phyloP scores from a whole-genome alignment of 2,329 filamentous ascomycete species.

The Fusarium xyrophilum region DNA sequence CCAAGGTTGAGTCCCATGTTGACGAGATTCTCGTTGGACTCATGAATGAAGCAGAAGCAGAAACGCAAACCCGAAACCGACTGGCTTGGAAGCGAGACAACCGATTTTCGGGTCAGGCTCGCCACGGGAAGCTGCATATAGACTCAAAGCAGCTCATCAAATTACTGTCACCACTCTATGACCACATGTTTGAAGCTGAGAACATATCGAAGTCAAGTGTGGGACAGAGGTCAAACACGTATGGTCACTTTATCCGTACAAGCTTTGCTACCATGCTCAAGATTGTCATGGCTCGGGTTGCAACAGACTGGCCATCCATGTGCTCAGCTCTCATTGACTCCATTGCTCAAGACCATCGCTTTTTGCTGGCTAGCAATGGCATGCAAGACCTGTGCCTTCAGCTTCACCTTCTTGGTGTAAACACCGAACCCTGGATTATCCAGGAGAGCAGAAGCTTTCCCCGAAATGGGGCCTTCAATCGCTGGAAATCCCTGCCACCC shows the following conservation, averaged over 20 bases:
- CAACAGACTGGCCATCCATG: constrained; percentile 46
- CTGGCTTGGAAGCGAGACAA: constrained; percentile 49
- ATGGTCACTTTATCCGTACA: constrained; percentile 48
- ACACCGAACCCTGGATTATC: constrained; percentile 44
- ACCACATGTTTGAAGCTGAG: constrained; percentile 54
- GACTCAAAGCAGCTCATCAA: constrained; percentile 49
- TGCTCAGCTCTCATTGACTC: constrained; percentile 42
- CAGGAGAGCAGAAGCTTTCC: constrained; percentile 32
- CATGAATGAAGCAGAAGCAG: constrained; percentile 12
- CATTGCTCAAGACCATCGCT: constrained; percentile 43
- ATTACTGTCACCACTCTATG: constrained; percentile 52
- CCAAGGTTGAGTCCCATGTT: constrained; percentile 49
- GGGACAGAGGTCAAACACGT: constrained; percentile 19
- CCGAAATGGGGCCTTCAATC: constrained; percentile 42
- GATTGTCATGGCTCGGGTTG: constrained; percentile 44
- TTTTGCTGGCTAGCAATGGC: constrained; percentile 43
- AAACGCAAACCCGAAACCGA: constrained; percentile 41
- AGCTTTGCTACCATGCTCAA: constrained; percentile 52
- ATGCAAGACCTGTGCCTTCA: constrained; percentile 48
- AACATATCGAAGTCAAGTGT: constrained; percentile 35
- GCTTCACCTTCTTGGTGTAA: constrained; percentile 47
- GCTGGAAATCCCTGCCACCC: constrained; percentile 49
- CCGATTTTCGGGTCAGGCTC: constrained; percentile 39
- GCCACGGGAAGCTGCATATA: constrained; percentile 43
- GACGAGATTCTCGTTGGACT: constrained; percentile 49